These are phyloP conservation scores for Aechmea fasciata DNA, from an alignment of 176 grass and related monocot species.

Conservation along the genomic window DNA sequence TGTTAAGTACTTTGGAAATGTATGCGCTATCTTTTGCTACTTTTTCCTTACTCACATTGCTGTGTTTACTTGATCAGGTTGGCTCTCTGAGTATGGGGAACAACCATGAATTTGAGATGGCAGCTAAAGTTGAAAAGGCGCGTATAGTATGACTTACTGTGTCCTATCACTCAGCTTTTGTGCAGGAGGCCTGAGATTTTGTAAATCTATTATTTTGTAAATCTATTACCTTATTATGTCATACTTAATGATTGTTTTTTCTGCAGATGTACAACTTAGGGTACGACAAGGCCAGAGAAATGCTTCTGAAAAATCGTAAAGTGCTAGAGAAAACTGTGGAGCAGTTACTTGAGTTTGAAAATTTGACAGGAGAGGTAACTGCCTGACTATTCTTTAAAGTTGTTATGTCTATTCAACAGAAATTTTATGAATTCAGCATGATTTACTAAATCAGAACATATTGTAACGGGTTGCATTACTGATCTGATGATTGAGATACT, in stretches of 20 bases:
- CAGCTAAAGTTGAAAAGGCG: slow-evolving; percentile 25
- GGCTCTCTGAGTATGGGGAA: slow-evolving; percentile 23
- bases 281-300: slow-evolving; percentile 20
- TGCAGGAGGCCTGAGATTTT: not conserved
- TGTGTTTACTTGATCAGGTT: slow-evolving; percentile 7
- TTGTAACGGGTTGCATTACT: not conserved
- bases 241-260: not conserved
- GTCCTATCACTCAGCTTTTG: not conserved
- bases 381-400: not conserved
- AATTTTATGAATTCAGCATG: too few relatives aligned
- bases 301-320: slow-evolving; percentile 19
- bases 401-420: too few relatives aligned
- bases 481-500: not conserved
- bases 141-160: not conserved
- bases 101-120: slow-evolving; percentile 24
- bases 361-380: slow-evolving; percentile 30
- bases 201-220: not conserved
- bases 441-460: not conserved
- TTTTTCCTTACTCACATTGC: not conserved
- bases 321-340: slow-evolving; percentile 32
- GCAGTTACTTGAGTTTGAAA: slow-evolving; percentile 23
- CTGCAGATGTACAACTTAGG: slow-evolving; percentile 25
- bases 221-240: not conserved
- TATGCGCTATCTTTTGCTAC: not conserved
- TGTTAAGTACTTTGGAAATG: not conserved